Base-by-base conservation (phyloP, 2,329 filamentous ascomycete genomes). In the Clarireedia monteithiana region DNA sequence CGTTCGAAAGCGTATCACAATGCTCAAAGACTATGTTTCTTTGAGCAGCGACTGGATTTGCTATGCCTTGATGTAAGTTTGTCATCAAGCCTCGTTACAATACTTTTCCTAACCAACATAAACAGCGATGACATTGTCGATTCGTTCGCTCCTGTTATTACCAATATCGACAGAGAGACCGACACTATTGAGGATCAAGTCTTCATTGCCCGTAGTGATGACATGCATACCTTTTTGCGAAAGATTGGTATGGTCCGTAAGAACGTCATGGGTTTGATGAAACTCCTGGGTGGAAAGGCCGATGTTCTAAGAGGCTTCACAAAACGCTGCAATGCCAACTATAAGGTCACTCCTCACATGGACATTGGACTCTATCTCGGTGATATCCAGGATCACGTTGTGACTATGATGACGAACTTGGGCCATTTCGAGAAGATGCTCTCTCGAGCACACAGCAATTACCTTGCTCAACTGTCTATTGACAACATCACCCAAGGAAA, bases 31-130 rank as follows among this genome's bases (percentile, higher is more conserved):
- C 68, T 97, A 96, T 68, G 88, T 97, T 65, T 86, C 91, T 59
- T 79, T 99, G 40, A 95, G 90, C 69, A 91, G 91, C 64, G 94
- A 99, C 73, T 99, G 95, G 92, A 95, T 97, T 64, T 99, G 94
- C 76, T 99, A 99, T 69, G 94, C 94, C 45, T 80, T 99, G 68
- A 97, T 99, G 86, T 90, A 77, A 78, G 85, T 75, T 46, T 34
- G 9, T 15, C 14, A 27, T 14, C 4, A 5, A 34, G n/a, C 9
- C 30, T 36, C 6, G 14, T 34, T 3, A 5, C 12, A 48, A 17
- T 27, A 44, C 23, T 15, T 9, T 48, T 42, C 58, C 56, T 59
- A 56, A 62, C 56, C 59, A 56, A 62, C 52, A 58, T 30, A 20
- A 30, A 38, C 56, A 89, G 86, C 69, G 94, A 99, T 71, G 90